Conservation (phyloP, 2,329 filamentous ascomycete genomes). For the Penicillium capsulatum region DNA sequence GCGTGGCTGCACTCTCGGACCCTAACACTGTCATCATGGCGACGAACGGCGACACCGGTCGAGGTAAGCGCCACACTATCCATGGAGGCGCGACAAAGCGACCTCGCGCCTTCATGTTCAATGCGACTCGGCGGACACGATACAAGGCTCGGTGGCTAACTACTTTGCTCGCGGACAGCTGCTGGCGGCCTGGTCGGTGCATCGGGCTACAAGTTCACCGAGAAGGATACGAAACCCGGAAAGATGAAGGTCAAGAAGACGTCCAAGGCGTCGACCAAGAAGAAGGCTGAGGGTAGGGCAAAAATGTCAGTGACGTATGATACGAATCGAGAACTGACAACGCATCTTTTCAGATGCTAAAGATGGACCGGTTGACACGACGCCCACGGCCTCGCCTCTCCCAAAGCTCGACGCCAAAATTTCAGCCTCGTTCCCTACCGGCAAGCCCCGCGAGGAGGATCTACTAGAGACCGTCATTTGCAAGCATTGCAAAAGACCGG, state of each 20-base stretch:
- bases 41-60: conserved; percentile 34
- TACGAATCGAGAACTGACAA: neutral
- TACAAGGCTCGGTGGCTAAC: conserved; percentile 5
- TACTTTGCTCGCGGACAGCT: conserved; percentile 3
- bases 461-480: conserved; percentile 74
- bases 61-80: conserved; percentile 27
- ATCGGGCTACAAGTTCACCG: conserved; percentile 45
- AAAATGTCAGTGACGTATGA: neutral
- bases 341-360: conserved; percentile 19
- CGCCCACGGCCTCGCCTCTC: conserved; percentile 40
- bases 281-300: conserved; percentile 33
- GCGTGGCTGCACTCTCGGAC: conserved; percentile 3
- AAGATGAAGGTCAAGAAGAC: conserved; percentile 46
- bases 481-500: conserved; percentile 90
- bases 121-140: neutral
- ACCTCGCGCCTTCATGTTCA: conserved; percentile 1
- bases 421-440: conserved; percentile 74
- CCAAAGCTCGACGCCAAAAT: conserved; percentile 67
- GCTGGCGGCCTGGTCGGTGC: conserved; percentile 42
- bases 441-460: conserved; percentile 78
- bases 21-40: conserved; percentile 30
- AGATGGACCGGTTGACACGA: conserved; percentile 28
- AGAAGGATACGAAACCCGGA: conserved; percentile 42
- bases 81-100: conserved; percentile 7
- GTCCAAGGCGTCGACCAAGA: conserved; percentile 31